phyloP scores from a whole-genome alignment of 768 basidiomycete genomes.

The Lentinus tigrinus region DNA sequence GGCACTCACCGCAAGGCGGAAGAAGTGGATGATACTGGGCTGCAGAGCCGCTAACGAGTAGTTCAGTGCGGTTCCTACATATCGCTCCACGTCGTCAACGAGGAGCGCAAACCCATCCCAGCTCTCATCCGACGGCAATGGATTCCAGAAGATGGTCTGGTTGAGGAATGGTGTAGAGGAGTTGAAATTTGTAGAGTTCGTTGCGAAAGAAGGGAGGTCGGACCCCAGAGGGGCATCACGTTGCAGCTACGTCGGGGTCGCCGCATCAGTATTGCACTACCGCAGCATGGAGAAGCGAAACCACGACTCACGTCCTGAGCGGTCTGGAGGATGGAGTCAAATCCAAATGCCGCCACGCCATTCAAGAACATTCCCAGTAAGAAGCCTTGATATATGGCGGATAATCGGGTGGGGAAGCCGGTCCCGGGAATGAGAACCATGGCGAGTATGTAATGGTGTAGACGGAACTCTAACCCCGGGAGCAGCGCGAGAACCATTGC shows the following conservation, averaged over 20 bases:
- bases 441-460: slow-evolving; percentile 83
- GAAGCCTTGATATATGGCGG: slow-evolving; percentile 79
- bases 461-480: slow-evolving; percentile 64
- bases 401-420: slow-evolving; percentile 78
- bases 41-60: slow-evolving; percentile 68
- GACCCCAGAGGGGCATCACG: slow-evolving; percentile 73
- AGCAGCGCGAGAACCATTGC: slow-evolving; percentile 63
- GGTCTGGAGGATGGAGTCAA: slow-evolving; percentile 79
- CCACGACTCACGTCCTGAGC: slow-evolving; percentile 52
- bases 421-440: slow-evolving; percentile 76
- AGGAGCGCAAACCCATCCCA: slow-evolving; percentile 82
- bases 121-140: slow-evolving; percentile 33
- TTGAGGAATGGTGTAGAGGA: slow-evolving; percentile 45
- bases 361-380: slow-evolving; percentile 81
- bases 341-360: slow-evolving; percentile 76
- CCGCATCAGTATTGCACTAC: slow-evolving; percentile 9
- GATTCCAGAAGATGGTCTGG: slow-evolving; percentile 36
- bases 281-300: background rate
- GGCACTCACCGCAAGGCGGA: slow-evolving; percentile 70
- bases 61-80: slow-evolving; percentile 66
- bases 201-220: slow-evolving; percentile 66
- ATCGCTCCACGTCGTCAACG: slow-evolving; percentile 85
- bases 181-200: slow-evolving; percentile 71
- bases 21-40: slow-evolving; percentile 66
- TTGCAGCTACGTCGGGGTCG: slow-evolving; percentile 49